Base-by-base conservation (phyloP, 257 asterid genomes). In the Solanum ossicruentum region DNA sequence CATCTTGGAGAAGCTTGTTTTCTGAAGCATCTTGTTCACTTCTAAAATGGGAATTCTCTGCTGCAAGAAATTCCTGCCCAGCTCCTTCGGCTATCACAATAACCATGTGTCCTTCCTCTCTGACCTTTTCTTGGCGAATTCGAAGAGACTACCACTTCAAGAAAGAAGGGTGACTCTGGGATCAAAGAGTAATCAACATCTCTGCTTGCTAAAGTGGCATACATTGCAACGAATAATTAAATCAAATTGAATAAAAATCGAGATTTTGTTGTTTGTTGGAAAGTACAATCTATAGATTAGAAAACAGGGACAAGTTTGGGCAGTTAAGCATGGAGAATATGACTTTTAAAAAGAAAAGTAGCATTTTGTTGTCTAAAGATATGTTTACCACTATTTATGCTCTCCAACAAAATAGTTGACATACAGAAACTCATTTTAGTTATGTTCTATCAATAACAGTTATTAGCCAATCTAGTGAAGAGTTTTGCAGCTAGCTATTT, bases 51-150 rank as follows among this genome's bases (percentile, higher is more conserved):
- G 83, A 36, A 36, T 84, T 85, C 83, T 88, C 92, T 26, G 58
- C 85, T 11, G 88, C 66, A 80, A 95, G 95, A 86, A 95, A 94
- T 86, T 95, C 99, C 91, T 94, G 98, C 58, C 94, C 99, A 80
- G 97, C 97, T 89, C 98, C 99, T 91, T 95, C 98, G 82, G 98
- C 98, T 63, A 93, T 92, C 88, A 95, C 98, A 88, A 95, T 91
- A 78, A 95, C 99, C 99, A 95, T 95, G 83, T 95, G 98, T 13
- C 99, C 97, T 87, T 89, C 90, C 87, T 90, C 98, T 88, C 92
- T 95, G 32, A 95, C 20, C 86, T 85, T 89, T 88, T 95, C 89
- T 93, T 97, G 81, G 94, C 84, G 77, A 91, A 92, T 85, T 94
- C 97, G 80, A 91, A 89, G 85, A 95, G 95, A 58, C 98, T 97